Conservation (phyloP, 768 basidiomycete genomes). For the Russula sp. region DNA sequence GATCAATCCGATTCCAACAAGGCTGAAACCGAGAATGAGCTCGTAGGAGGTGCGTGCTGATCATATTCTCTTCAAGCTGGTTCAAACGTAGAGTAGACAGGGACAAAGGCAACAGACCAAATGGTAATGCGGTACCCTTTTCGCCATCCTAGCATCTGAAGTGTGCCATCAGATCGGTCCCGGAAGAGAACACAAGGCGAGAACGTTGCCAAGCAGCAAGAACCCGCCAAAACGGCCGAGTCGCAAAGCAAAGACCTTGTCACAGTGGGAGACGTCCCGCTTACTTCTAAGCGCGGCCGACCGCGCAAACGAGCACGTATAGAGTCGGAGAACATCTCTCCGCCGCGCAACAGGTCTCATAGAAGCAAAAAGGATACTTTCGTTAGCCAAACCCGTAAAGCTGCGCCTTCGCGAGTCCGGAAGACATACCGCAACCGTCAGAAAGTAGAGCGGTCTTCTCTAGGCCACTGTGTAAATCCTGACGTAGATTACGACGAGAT, state of each 20-base stretch:
- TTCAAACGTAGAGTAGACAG: constrained; percentile 5
- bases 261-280: neutral
- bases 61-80: neutral
- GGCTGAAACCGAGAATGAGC: neutral
- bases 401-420: constrained; percentile 6
- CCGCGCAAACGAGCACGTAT: constrained; percentile 16
- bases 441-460: constrained; percentile 18
- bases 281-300: neutral
- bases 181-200: neutral
- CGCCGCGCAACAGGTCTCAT: constrained; percentile 1
- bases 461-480: neutral
- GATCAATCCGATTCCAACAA: neutral
- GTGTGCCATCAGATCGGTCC: neutral
- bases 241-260: constrained; percentile 1
- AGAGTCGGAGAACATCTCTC: constrained; percentile 6
- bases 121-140: neutral
- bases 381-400: neutral
- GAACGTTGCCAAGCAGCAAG: neutral
- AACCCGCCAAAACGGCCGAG: neutral
- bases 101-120: neutral
- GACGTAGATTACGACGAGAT: constrained; percentile 30
- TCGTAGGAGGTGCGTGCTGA: neutral
- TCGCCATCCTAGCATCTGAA: neutral
- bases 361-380: constrained; percentile 8
- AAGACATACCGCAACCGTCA: constrained; percentile 26